Evolutionary conservation across 176 grass and related monocot genomes (phyloP).

Genomic region (Hordeum marinum): DNA sequence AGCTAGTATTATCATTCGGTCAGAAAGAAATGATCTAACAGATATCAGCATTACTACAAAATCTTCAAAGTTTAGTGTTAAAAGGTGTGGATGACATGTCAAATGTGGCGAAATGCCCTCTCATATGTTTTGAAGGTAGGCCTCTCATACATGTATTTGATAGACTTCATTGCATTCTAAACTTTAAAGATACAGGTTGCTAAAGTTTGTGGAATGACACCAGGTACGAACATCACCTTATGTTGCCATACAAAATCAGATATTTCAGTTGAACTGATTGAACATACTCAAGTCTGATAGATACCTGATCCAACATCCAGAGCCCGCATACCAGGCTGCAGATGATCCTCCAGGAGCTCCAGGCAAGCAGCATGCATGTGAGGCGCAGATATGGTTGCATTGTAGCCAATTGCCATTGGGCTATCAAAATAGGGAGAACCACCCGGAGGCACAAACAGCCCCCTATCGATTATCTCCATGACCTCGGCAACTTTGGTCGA

Average conservation of each 20-base stretch:
- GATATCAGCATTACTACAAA: not conserved
- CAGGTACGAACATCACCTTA: not conserved
- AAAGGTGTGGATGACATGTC: not conserved
- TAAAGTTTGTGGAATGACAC: not conserved
- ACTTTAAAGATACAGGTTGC: not conserved
- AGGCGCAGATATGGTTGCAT: constrained; percentile 71
- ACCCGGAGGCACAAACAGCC: constrained; percentile 50
- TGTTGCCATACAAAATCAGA: not conserved
- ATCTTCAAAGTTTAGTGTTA: not conserved
- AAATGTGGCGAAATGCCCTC: not conserved
- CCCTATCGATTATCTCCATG: constrained; percentile 63
- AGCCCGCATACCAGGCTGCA: constrained; percentile 67
- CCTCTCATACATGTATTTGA: not conserved
- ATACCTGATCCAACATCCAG: constrained; percentile 84
- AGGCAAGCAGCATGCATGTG: constrained; percentile 83
- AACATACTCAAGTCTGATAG: not conserved
- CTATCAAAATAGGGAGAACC: constrained; percentile 52
- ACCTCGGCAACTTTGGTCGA: constrained; percentile 47
- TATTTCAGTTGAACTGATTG: not conserved
- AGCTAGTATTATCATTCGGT: not conserved
- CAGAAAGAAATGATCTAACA: not conserved
- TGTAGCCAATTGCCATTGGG: constrained; percentile 71
- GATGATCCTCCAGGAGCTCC: constrained; percentile 59
- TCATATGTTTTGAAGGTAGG: not conserved
- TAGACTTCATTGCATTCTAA: not conserved